A percentile compares a stretch with the other conserved stretches of the same genome.
Conservation (phyloP, 2,329 filamentous ascomycete genomes). For the Diaporthe sp. region DNA sequence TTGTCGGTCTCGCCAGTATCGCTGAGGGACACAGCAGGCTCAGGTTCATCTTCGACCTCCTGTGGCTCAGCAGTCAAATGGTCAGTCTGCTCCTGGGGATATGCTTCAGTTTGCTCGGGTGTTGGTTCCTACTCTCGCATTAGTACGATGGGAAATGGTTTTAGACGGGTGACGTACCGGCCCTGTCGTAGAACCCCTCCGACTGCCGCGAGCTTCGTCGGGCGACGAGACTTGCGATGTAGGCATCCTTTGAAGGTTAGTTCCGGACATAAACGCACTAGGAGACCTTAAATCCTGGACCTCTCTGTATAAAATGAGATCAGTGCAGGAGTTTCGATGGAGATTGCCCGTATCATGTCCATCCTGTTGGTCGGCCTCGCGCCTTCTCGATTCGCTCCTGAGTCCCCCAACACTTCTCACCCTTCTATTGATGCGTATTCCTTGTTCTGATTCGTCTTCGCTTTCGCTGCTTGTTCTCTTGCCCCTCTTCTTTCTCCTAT, state of each 20-base stretch:
- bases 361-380: not conserved
- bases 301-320: not conserved
- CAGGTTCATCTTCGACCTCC: not conserved
- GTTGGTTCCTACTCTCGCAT: not conserved
- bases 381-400: too few relatives aligned
- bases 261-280: too few relatives aligned
- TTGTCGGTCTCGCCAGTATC: not conserved
- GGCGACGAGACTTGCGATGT: not conserved
- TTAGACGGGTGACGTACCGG: not conserved
- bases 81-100: not conserved
- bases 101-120: accelerated
- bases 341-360: not conserved
- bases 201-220: not conserved
- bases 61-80: not conserved
- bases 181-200: too few relatives aligned
- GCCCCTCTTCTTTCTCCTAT: not conserved
- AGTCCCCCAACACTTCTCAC: too few relatives aligned
- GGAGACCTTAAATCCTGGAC: not conserved
- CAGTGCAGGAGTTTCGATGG: not conserved
- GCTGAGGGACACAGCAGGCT: not conserved
- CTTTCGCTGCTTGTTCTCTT: not conserved
- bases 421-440: not conserved
- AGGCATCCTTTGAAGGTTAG: not conserved
- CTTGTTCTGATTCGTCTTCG: not conserved
- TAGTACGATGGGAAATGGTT: not conserved